Evolutionary conservation across 768 basidiomycete species (phyloP).

Genomic region (Suillus cothurnatus): DNA sequence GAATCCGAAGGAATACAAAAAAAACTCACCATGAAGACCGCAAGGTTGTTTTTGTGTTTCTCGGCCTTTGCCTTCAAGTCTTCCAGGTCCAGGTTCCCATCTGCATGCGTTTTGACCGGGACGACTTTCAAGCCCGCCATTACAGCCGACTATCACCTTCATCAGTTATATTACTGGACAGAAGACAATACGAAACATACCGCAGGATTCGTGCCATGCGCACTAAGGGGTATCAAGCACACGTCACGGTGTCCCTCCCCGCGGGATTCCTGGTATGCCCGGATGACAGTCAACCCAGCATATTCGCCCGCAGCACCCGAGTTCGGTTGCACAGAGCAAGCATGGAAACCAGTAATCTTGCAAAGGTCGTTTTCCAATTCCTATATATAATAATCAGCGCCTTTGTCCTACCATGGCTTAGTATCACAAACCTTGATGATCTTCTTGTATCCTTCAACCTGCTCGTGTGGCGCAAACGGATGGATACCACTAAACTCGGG

Average conservation of each 20-base stretch:
- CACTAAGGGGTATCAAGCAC: slow-evolving; percentile 92
- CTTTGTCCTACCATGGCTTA: background rate
- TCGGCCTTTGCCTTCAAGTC: slow-evolving; percentile 89
- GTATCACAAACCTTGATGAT: slow-evolving; percentile 65
- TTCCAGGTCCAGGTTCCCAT: slow-evolving; percentile 87
- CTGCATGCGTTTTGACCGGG: slow-evolving; percentile 83
- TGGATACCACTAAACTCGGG: slow-evolving; percentile 90
- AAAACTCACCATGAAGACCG: slow-evolving; percentile 86
- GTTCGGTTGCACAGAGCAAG: slow-evolving; percentile 97
- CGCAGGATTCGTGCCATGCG: slow-evolving; percentile 98
- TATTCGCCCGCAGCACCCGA: slow-evolving; percentile 99
- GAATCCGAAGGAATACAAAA: slow-evolving; percentile 16
- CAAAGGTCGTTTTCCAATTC: slow-evolving; percentile 92
- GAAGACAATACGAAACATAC: slow-evolving; percentile 46
- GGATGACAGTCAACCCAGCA: slow-evolving; percentile 91
- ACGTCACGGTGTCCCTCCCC: slow-evolving; percentile 86
- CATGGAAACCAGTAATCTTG: slow-evolving; percentile 94
- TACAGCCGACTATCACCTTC: slow-evolving; percentile 73
- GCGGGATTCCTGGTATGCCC: slow-evolving; percentile 90
- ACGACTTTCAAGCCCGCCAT: slow-evolving; percentile 99
- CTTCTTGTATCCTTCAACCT: slow-evolving; percentile 83
- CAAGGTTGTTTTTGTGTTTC: slow-evolving; percentile 87
- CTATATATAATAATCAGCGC: slow-evolving; percentile 39
- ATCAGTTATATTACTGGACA: slow-evolving; percentile 17
- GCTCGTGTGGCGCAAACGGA: slow-evolving; percentile 89